These are phyloP conservation scores for Aurantiochytrium sp. DNA, from an alignment of 108 stramenopile species.

Conservation along the genomic window DNA sequence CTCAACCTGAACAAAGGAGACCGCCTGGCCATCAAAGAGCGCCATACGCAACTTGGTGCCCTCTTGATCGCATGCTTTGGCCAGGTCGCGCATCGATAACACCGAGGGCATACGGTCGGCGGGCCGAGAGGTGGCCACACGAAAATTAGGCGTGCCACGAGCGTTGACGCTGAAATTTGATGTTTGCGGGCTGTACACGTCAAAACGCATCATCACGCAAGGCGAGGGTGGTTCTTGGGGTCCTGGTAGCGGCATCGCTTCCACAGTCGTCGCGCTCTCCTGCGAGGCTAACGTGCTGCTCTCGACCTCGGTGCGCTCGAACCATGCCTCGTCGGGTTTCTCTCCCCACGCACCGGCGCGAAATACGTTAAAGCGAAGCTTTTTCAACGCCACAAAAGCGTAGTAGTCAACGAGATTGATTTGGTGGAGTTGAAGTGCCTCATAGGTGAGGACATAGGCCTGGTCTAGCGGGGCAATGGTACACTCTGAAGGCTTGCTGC, in stretches of 20 bases:
- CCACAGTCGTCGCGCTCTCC: not conserved
- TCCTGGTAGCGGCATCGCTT: not conserved
- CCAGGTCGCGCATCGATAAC: not conserved
- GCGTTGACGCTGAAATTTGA: not conserved
- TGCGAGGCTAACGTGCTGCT: not conserved
- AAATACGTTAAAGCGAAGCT: slow-evolving; percentile 6
- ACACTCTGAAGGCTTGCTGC: not conserved
- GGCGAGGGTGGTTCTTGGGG: no score
- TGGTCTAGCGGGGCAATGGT: not conserved
- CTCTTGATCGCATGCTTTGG: not conserved
- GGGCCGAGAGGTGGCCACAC: not conserved
- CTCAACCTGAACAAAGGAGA: not conserved
- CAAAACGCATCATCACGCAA: not conserved
- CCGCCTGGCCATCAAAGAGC: not conserved
- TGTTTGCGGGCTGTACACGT: not conserved
- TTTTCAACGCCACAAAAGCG: not conserved
- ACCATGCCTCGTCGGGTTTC: not conserved
- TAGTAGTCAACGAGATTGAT: not conserved
- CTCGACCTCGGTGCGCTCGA: not conserved
- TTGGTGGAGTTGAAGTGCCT: not conserved
- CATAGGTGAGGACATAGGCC: not conserved
- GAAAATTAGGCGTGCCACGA: not conserved
- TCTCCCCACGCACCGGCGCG: not conserved
- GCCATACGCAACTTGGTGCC: not conserved
- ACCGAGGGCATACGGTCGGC: not conserved